Evolutionary conservation across 768 basidiomycete genomes (phyloP).

Genomic region (Xerocomellus chrysenteron): DNA sequence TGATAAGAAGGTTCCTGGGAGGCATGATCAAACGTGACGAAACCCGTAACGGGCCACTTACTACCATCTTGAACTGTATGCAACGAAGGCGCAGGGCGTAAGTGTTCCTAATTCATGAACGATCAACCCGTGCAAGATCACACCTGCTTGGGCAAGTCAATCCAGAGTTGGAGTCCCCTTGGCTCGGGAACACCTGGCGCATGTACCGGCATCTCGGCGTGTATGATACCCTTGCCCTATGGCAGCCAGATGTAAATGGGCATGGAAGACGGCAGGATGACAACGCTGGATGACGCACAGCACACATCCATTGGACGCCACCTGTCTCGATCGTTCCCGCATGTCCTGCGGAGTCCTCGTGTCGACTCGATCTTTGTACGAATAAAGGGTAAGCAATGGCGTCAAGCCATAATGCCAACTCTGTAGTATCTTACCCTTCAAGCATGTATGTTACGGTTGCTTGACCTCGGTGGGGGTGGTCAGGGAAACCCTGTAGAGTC

Average conservation of each 20-base stretch:
- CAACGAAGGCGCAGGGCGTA: slow-evolving; percentile 23
- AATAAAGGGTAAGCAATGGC: neutral
- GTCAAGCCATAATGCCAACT: neutral
- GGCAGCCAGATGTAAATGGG: slow-evolving; percentile 1
- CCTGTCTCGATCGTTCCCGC: slow-evolving; percentile 73
- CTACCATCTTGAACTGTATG: slow-evolving; percentile 72
- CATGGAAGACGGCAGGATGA: neutral
- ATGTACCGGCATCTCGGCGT: slow-evolving; percentile 88
- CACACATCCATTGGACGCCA: slow-evolving; percentile 96
- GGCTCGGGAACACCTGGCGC: slow-evolving; percentile 66
- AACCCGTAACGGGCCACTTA: slow-evolving; percentile 25
- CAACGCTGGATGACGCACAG: slow-evolving; percentile 43
- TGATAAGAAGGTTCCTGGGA: slow-evolving; percentile 76
- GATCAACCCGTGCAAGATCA: slow-evolving; percentile 3
- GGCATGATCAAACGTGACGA: neutral
- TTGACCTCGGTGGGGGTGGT: slow-evolving; percentile 92
- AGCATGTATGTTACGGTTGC: slow-evolving; percentile 89
- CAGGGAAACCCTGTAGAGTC: slow-evolving; percentile 72
- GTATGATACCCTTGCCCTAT: slow-evolving; percentile 70
- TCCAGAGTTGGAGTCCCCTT: slow-evolving; percentile 84
- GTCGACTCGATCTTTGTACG: slow-evolving; percentile 58
- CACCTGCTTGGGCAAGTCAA: slow-evolving; percentile 74
- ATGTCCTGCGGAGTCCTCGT: slow-evolving; percentile 92
- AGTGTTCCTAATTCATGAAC: slow-evolving; percentile 15
- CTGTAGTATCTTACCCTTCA: slow-evolving; percentile 51